Evolutionary conservation across 352 stramenopile genomes (phyloP).

Genomic region (Stephanocyclus meneghinianus): DNA sequence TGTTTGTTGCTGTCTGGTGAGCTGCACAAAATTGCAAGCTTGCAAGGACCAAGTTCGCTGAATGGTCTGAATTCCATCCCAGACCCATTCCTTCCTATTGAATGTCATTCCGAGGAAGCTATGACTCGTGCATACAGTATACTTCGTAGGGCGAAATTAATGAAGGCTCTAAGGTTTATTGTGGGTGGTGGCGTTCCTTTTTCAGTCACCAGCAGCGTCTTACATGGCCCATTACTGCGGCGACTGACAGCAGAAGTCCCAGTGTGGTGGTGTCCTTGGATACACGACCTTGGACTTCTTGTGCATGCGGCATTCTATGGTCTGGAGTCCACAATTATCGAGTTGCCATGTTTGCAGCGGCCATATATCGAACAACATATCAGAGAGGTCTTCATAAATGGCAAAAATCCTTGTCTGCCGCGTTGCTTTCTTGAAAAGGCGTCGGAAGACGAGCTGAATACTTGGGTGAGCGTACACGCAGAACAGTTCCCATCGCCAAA

Average conservation of each 20-base stretch:
- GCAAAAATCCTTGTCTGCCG: slow-evolving; percentile 43
- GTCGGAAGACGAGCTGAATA: slow-evolving; percentile 56
- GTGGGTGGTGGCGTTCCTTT: slow-evolving; percentile 56
- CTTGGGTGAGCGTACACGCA: slow-evolving; percentile 69
- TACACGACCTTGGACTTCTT: slow-evolving; percentile 84
- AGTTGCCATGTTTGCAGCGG: slow-evolving; percentile 48
- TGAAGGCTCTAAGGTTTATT: slow-evolving; percentile 70
- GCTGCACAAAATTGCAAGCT: slow-evolving; percentile 47
- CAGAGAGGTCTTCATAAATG: slow-evolving; percentile 56
- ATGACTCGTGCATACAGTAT: slow-evolving; percentile 69
- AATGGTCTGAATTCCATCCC: slow-evolving; percentile 63
- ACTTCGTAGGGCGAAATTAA: slow-evolving; percentile 67
- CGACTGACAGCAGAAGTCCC: slow-evolving; percentile 68
- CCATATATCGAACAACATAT: slow-evolving; percentile 63
- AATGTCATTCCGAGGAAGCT: slow-evolving; percentile 77
- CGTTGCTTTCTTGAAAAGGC: slow-evolving; percentile 38
- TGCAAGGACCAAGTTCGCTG: slow-evolving; percentile 40
- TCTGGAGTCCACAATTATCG: slow-evolving; percentile 62
- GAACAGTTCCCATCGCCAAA: slow-evolving; percentile 72
- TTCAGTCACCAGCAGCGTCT: slow-evolving; percentile 39
- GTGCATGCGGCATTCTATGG: slow-evolving; percentile 69
- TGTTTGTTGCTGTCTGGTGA: slow-evolving; percentile 61
- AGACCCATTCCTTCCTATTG: slow-evolving; percentile 71
- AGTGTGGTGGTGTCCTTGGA: slow-evolving; percentile 85
- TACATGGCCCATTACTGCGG: slow-evolving; percentile 42